Base-by-base conservation (phyloP, 495 filamentous ascomycete species). In the Xylaria intraflava region DNA sequence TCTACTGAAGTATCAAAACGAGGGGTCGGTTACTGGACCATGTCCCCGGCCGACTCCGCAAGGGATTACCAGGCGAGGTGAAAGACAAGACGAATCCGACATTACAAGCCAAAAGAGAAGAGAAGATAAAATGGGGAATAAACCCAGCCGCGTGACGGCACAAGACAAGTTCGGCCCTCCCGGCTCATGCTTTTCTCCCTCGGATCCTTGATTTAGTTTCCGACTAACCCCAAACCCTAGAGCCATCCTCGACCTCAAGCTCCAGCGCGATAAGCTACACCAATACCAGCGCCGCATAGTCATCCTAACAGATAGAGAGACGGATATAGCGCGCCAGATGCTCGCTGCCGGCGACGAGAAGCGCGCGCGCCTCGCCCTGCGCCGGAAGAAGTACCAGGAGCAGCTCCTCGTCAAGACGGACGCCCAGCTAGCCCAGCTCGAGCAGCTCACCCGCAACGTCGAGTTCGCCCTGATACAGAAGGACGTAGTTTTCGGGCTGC, bases 381-480 rank as follows among this genome's bases (percentile, higher is more conserved):
- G 93, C 40, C 83, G 90, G 48, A 95, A 95, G 70, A 98, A 97
- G 68, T 98, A 95, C 76, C 94, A 98, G 66, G 89, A 96, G 66
- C 83, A 87, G 6, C 79, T 98, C 8, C 81, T 98, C 20, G 75
- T 79, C 44, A 93, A 95, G 68, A 96, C 94, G 6, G 94, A 97
- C 69, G 79, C 78, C 7, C 93, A 97, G 69, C 82, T 98, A 2
- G 89, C 85, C 44, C 85, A 91, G 64, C 73, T 97, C 19, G 89
- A 98, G 70, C 78, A 88, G 58, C 75, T 98, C 39, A 87, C 86
- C 2, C 80, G 81, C 46, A 83, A 85, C 61, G 85, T 97, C 50
- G 92, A 97, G 70, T 97, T 97, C 69, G 86, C 92, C 38, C 78
- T 93, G 10, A 90, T 97, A 29, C 90, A 97, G 75, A 95, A 95